A percentile compares a stretch with the other conserved stretches of the same genome.
phyloP scores from a whole-genome alignment of 2,329 filamentous ascomycete species.

The Pyrenochaeta sp. region DNA sequence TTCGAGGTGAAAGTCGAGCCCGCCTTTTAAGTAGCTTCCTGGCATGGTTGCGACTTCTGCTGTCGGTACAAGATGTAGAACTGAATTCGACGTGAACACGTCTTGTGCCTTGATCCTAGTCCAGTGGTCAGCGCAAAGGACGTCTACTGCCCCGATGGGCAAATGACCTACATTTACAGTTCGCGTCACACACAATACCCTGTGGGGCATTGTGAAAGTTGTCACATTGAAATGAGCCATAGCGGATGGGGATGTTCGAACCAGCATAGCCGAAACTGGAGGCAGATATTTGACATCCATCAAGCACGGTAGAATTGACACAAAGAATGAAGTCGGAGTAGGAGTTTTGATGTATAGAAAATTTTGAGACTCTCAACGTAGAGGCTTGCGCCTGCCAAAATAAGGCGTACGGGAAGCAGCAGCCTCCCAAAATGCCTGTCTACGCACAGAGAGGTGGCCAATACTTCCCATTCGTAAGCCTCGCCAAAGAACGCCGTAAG shows the following conservation, averaged over 20 bases:
- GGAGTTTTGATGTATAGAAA: not conserved
- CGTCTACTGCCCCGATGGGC: not conserved
- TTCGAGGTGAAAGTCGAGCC: constrained; percentile 5
- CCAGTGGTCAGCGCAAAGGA: not conserved
- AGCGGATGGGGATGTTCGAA: not conserved
- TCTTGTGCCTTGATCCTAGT: not conserved
- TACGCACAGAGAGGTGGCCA: not conserved
- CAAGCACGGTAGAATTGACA: not conserved
- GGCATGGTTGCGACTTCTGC: not conserved
- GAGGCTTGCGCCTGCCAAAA: not conserved
- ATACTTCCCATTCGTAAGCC: not conserved
- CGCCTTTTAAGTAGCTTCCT: not conserved
- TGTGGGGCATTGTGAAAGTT: not conserved
- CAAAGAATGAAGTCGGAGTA: not conserved
- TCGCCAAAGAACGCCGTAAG: constrained; percentile 13
- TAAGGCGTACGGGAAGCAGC: not conserved
- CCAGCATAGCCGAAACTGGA: not conserved
- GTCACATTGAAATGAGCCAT: too few species aligned
- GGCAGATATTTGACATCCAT: not conserved
- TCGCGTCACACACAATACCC: not conserved
- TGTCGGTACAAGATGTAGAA: not conserved
- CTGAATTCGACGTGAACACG: not conserved
- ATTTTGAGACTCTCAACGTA: not conserved
- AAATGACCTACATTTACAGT: not conserved
- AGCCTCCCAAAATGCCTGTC: not conserved